phyloP scores from a whole-genome alignment of 148 eudicot genomes.

The Pouteria glomerata region DNA sequence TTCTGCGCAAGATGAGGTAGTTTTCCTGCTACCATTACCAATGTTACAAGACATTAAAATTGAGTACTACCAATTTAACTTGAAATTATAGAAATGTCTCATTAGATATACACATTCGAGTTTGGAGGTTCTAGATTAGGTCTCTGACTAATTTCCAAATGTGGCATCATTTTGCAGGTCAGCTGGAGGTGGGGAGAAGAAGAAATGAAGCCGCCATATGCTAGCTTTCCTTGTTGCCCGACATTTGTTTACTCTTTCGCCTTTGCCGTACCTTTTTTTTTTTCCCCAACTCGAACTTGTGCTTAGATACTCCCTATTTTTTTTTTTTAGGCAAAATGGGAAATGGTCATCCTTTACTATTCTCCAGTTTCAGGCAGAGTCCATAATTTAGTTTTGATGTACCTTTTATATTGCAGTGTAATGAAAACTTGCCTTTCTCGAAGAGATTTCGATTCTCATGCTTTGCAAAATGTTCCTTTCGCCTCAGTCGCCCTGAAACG shows the following conservation, averaged over 20 bases:
- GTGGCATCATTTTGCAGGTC: constrained; percentile 32
- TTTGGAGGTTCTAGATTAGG: neutral
- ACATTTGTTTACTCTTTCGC: no score
- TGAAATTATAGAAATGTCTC: neutral
- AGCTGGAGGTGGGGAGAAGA: constrained; percentile 66
- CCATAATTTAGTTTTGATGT: neutral
- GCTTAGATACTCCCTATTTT: neutral
- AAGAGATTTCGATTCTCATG: no score
- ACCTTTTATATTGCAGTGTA: neutral
- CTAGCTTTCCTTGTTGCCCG: neutral
- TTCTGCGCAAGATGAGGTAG: no score
- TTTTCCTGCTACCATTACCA: neutral
- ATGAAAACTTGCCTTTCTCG: neutral
- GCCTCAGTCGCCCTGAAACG: neutral
- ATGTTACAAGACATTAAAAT: neutral
- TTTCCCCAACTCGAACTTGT: neutral
- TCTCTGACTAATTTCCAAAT: neutral
- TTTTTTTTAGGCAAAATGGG: neutral
- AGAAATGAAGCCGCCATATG: constrained; percentile 37
- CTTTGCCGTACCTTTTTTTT: no score
- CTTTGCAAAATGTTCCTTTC: neutral
- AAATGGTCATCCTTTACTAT: neutral
- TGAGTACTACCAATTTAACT: neutral
- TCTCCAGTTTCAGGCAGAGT: neutral
- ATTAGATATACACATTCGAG: no score